Conservation (phyloP, 768 basidiomycete species). For the Galerina marginata region DNA sequence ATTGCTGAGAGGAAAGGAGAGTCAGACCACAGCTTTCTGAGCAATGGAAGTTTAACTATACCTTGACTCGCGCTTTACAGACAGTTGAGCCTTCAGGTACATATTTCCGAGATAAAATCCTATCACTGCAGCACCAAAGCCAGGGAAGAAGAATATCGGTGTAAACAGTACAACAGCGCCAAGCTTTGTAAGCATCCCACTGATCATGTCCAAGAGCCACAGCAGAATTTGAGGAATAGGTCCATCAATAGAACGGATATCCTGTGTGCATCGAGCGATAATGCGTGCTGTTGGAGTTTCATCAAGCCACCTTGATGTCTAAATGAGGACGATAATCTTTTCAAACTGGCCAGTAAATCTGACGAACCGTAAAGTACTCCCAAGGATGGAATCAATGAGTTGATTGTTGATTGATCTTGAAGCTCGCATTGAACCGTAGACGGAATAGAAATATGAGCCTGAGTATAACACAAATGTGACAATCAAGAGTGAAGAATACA, state of each 20-base stretch:
- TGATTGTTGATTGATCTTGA: conserved; percentile 10
- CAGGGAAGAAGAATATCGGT: conserved; percentile 50
- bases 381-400: conserved; percentile 18
- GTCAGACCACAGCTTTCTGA: background rate
- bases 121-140: conserved; percentile 41
- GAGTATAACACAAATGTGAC: conserved; percentile 1
- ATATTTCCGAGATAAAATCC: conserved; percentile 48
- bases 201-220: conserved; percentile 32
- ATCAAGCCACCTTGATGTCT: conserved; percentile 35
- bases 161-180: conserved; percentile 46
- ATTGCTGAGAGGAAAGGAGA: conserved; percentile 12
- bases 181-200: conserved; percentile 44
- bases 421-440: conserved; percentile 10
- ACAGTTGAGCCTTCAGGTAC: conserved; percentile 49
- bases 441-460: background rate
- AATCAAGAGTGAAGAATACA: background rate
- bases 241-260: conserved; percentile 53
- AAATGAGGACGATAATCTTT: conserved; percentile 17
- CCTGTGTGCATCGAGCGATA: conserved; percentile 24
- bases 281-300: conserved; percentile 19
- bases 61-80: conserved; percentile 47
- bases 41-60: background rate
- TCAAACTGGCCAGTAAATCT: background rate
- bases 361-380: conserved; percentile 19
- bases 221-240: conserved; percentile 34